These are phyloP conservation scores for Blastocrithidia nonstop DNA, from an alignment of 208 protist genomes.

Conservation along the genomic window DNA sequence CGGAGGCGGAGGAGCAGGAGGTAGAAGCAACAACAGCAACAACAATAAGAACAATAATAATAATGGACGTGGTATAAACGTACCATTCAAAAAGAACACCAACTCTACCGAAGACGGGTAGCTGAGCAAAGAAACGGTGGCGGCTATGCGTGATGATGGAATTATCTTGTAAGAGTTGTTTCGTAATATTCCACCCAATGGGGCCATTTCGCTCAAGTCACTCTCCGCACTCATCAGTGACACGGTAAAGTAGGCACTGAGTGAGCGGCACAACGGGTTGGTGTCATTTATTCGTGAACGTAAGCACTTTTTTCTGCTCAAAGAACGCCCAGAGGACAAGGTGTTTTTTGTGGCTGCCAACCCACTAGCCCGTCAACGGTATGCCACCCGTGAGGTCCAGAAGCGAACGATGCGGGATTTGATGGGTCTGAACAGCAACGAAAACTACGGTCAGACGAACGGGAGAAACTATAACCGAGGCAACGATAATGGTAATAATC, in stretches of 20 bases:
- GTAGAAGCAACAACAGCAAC: conserved; percentile 3
- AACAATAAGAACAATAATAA: background rate
- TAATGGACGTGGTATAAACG: background rate
- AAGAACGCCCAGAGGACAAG: conserved; percentile 18
- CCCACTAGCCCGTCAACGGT: conserved; percentile 38
- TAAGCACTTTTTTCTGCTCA: conserved; percentile 64
- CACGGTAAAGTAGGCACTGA: conserved; percentile 60
- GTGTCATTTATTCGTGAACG: conserved; percentile 42
- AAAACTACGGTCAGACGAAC: background rate
- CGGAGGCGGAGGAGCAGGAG: too few species aligned
- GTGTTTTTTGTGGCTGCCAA: conserved; percentile 53
- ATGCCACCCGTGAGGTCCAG: conserved; percentile 29
- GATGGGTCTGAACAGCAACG: conserved; percentile 24
- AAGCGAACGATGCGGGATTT: conserved; percentile 53
- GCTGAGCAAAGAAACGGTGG: conserved; percentile 28
- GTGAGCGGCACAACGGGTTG: conserved; percentile 56
- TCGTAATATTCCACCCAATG: conserved; percentile 29
- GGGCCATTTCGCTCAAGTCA: conserved; percentile 50
- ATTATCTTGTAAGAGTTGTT: conserved; percentile 34
- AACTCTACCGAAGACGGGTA: conserved; percentile 42
- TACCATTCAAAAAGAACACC: background rate
- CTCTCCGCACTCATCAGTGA: conserved; percentile 25
- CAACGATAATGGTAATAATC: conserved; percentile 5
- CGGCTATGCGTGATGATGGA: conserved; percentile 53
- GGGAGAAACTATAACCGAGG: background rate